These are phyloP conservation scores for Fusarium irregulare DNA, from an alignment of 2,329 filamentous ascomycete genomes.

Conservation along the genomic window DNA sequence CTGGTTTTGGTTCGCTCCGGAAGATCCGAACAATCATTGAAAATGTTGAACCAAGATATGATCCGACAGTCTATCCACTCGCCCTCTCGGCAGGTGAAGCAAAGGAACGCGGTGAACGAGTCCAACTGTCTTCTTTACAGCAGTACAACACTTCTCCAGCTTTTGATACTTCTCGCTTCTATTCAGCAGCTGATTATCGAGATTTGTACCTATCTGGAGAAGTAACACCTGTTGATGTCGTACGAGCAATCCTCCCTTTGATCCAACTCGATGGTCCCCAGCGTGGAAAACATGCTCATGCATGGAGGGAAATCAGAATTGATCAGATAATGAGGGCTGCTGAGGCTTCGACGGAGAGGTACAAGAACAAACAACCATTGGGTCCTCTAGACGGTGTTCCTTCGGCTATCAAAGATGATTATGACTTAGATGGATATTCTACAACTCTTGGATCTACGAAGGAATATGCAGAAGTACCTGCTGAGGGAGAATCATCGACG, in stretches of 20 bases:
- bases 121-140: background rate
- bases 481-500: slow-evolving; percentile 57
- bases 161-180: slow-evolving; percentile 51
- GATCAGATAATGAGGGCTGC: slow-evolving; percentile 57
- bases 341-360: slow-evolving; percentile 58
- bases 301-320: slow-evolving; percentile 58
- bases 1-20: slow-evolving; percentile 70
- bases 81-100: slow-evolving; percentile 58
- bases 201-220: slow-evolving; percentile 58
- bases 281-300: slow-evolving; percentile 55
- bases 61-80: slow-evolving; percentile 59
- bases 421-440: slow-evolving; percentile 78
- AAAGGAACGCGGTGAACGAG: slow-evolving; percentile 12
- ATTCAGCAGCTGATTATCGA: slow-evolving; percentile 59
- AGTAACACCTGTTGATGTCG: slow-evolving; percentile 60
- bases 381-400: slow-evolving; percentile 78
- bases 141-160: slow-evolving; percentile 35
- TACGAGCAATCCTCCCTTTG: slow-evolving; percentile 57
- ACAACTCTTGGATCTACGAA: slow-evolving; percentile 72
- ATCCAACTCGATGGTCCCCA: slow-evolving; percentile 55
- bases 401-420: slow-evolving; percentile 80
- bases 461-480: slow-evolving; percentile 65
- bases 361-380: slow-evolving; percentile 66
- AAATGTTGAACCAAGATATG: slow-evolving; percentile 60
- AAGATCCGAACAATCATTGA: slow-evolving; percentile 63